phyloP scores from a whole-genome alignment of 805 yeast species.

The Danielia oregonensis region DNA sequence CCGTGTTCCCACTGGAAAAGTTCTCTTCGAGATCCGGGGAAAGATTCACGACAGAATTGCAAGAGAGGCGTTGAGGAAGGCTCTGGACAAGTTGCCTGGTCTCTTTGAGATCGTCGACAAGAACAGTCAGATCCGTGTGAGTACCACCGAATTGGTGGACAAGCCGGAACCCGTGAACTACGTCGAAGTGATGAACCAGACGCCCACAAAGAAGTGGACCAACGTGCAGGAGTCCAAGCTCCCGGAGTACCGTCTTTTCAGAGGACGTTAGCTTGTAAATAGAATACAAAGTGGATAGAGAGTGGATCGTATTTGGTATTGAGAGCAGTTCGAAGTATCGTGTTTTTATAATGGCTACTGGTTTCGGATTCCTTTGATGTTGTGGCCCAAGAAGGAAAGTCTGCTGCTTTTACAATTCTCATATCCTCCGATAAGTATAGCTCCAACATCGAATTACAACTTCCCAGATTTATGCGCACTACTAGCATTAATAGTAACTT shows the following conservation, averaged over 20 bases:
- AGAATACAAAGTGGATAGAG: too few species aligned
- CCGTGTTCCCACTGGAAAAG: constrained; percentile 93
- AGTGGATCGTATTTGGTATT: too few species aligned
- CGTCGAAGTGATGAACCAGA: constrained; percentile 47
- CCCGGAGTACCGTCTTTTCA: constrained; percentile 53
- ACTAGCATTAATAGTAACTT: too few species aligned
- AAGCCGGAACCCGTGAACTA: constrained; percentile 49
- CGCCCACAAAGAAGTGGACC: constrained; percentile 64
- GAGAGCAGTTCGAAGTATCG: too few species aligned
- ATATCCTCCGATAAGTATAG: too few species aligned
- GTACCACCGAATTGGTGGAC: constrained; percentile 54
- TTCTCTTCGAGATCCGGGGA: constrained; percentile 81
- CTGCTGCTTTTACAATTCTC: too few species aligned
- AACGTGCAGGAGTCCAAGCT: constrained; percentile 50
- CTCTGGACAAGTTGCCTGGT: constrained; percentile 90
- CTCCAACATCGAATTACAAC: too few species aligned
- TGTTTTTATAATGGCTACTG: too few species aligned
- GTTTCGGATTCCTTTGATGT: too few species aligned
- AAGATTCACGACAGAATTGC: constrained; percentile 85
- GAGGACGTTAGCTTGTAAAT: constrained; percentile 61
- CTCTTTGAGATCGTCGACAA: constrained; percentile 76
- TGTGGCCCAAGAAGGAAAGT: too few species aligned
- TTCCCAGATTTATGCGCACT: too few species aligned
- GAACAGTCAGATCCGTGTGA: constrained; percentile 65
- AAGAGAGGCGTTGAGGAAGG: constrained; percentile 83